Evolutionary conservation across 371 early-diverging fungal genomes (phyloP), one percentile per base, ranked within the genome.

Genomic region (Mortierella sp.): DNA sequence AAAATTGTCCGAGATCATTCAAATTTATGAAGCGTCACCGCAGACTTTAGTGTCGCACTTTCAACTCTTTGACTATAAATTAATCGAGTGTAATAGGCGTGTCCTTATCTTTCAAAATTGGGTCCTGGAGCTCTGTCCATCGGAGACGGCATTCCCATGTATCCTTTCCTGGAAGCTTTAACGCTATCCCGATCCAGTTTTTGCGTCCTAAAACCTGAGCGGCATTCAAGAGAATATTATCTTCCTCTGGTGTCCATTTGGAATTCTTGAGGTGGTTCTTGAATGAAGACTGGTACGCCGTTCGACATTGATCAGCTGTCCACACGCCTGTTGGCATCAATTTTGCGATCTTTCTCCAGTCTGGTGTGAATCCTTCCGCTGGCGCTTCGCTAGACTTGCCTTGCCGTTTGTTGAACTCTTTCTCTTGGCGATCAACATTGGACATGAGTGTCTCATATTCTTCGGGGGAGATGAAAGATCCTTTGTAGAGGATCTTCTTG

Each of bases 71-170:
- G n/a, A n/a, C n/a, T n/a, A n/a, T n/a, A n/a, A n/a, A n/a, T n/a
- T n/a, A n/a, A n/a, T n/a, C n/a, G n/a, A n/a, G n/a, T n/a, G n/a
- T n/a, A n/a, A n/a, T 23, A 17, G 45, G 8, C 49, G 67, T 29
- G 31, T 61, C 57, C 3, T 63, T 23, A 8, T 29, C 31, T 29
- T 65, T 57, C 13, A 69, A 13, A 0, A 63, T 28, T 9, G 78
- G 69, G 28, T 72, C 47, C 13, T 80, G 74, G 2, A 80, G 68
- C 49, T 80, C 64, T 2, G 75, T 31, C 66, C 64, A 70, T 17
- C 80, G 80, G 28, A 80, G 23, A 17, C 80, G 80, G 37, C 80
- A 80, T 51, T 73, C 64, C 80, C 80, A 80, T 0, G 43, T 64
- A 22, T 74, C 64, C 47, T 64, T 73, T 28, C 61, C 71, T 1